These are phyloP conservation scores for Ogataea pini DNA, from an alignment of 805 yeast species.

Conservation along the genomic window DNA sequence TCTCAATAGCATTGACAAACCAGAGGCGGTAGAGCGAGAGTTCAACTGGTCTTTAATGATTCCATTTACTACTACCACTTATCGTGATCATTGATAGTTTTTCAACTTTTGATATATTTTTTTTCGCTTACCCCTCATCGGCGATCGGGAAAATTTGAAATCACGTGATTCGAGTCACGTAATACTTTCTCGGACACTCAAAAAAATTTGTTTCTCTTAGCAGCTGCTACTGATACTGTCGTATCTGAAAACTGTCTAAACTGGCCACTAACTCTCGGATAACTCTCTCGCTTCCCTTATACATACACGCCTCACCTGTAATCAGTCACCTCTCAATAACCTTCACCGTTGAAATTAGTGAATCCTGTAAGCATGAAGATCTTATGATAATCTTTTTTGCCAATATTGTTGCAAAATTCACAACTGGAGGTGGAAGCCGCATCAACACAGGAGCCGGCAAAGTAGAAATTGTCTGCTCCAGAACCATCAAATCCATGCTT, in stretches of 20 bases:
- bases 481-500: constrained; percentile 71
- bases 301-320: too few species aligned
- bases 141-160: not conserved
- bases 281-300: too few species aligned
- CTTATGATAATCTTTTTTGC: constrained; percentile 62
- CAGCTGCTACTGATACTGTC: too few species aligned
- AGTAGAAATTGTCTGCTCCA: constrained; percentile 81
- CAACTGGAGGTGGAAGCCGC: constrained; percentile 81
- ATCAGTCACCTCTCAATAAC: constrained; percentile 42
- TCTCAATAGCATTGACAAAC: not conserved
- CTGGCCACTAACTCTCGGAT: too few species aligned
- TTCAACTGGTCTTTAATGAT: too few species aligned
- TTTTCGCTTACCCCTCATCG: constrained; percentile 4
- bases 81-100: too few species aligned
- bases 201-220: too few species aligned
- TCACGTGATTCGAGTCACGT: constrained; percentile 1
- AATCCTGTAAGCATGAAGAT: constrained; percentile 69
- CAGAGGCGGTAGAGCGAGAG: not conserved
- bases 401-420: constrained; percentile 75
- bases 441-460: constrained; percentile 84
- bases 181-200: too few species aligned
- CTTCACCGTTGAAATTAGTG: constrained; percentile 77
- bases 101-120: not conserved
- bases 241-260: too few species aligned
- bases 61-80: too few species aligned